These are phyloP conservation scores for Albugo laibachii DNA, from an alignment of 352 stramenopile species.

Conservation along the genomic window DNA sequence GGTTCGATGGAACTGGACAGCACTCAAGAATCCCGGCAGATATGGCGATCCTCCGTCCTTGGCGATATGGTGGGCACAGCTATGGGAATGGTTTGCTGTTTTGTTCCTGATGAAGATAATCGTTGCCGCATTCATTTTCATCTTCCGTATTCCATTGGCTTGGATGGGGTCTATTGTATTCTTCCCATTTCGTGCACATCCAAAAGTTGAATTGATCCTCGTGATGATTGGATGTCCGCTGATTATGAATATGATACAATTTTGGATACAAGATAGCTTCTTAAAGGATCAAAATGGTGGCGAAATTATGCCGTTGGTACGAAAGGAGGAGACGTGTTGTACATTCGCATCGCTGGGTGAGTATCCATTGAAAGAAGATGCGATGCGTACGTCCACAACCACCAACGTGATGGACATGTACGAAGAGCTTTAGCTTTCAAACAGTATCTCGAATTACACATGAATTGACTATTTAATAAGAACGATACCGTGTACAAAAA, in stretches of 20 bases:
- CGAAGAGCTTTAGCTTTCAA: conserved; percentile 23
- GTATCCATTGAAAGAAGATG: no score
- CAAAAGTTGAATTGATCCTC: conserved; percentile 58
- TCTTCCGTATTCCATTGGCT: conserved; percentile 32
- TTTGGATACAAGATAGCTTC: conserved; percentile 73
- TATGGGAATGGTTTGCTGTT: conserved; percentile 44
- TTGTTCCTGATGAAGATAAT: conserved; percentile 49
- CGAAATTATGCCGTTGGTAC: conserved; percentile 14
- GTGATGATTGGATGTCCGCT: conserved; percentile 73
- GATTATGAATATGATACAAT: conserved; percentile 75
- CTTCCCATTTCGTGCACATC: conserved; percentile 40
- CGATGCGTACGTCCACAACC: conserved; percentile 10
- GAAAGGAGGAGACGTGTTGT: conserved; percentile 14
- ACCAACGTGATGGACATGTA: conserved; percentile 36
- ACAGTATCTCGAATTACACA: no score
- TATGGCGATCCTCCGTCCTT: conserved; percentile 51
- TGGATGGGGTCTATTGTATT: conserved; percentile 45
- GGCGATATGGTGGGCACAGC: conserved; percentile 34
- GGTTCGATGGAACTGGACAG: conserved; percentile 32
- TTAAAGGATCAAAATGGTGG: conserved; percentile 29
- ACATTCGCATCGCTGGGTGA: conserved; percentile 5
- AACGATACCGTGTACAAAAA: no score
- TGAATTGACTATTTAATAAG: no score
- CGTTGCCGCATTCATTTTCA: conserved; percentile 32
- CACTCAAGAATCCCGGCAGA: conserved; percentile 31